A percentile compares a stretch with the other conserved stretches of the same genome.
phyloP scores from a whole-genome alignment of 305 asterid genomes.

The Fraxinus paxiana region DNA sequence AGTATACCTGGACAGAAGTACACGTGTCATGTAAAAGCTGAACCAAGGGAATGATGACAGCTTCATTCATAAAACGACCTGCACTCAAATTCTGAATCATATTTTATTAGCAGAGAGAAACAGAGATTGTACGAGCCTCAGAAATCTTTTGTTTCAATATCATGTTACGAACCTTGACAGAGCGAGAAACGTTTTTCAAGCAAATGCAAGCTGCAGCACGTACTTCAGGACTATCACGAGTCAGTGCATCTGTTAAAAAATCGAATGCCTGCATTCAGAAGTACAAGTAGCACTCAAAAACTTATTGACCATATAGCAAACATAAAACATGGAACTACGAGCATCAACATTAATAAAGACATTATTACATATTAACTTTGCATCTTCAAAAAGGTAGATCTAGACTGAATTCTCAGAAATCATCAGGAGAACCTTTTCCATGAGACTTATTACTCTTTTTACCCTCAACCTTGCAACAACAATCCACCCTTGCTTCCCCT shows the following conservation, averaged over 20 bases:
- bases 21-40: slow-evolving; percentile 64
- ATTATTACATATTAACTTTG: not conserved
- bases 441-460: not conserved
- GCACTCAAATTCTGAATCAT: slow-evolving; percentile 78
- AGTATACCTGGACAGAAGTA: slow-evolving; percentile 67
- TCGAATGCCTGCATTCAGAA: slow-evolving; percentile 56
- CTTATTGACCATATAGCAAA: not conserved
- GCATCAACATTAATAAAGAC: slow-evolving; percentile 17
- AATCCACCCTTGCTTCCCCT: not conserved
- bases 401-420: not conserved
- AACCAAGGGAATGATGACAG: slow-evolving; percentile 58
- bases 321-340: not conserved
- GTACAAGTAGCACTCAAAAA: slow-evolving; percentile 6
- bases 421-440: not conserved
- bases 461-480: not conserved
- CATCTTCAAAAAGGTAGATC: slow-evolving; percentile 1
- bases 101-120: slow-evolving; percentile 36
- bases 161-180: slow-evolving; percentile 64
- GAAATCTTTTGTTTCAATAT: slow-evolving; percentile 7
- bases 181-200: slow-evolving; percentile 79
- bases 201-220: slow-evolving; percentile 86
- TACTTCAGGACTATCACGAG: slow-evolving; percentile 65
- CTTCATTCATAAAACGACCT: slow-evolving; percentile 71
- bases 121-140: slow-evolving; percentile 14
- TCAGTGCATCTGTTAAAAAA: slow-evolving; percentile 51